A percentile compares a stretch with the other conserved stretches of the same genome.
phyloP scores from a whole-genome alignment of 768 basidiomycete genomes.

The Mycena venus region DNA sequence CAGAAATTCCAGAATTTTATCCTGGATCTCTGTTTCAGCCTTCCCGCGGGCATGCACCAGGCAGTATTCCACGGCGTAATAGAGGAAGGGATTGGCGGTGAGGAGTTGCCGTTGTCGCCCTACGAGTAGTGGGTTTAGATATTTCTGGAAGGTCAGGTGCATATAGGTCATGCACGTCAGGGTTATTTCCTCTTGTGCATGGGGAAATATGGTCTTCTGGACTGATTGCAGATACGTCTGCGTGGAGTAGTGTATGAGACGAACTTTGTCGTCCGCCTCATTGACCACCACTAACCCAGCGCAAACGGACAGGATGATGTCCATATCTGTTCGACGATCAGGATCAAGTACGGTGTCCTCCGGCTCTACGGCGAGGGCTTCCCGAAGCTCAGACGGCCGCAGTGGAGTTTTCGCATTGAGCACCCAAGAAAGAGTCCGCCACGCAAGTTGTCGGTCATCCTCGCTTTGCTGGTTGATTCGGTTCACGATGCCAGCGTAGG shows the following conservation, averaged over 20 bases:
- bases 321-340: not conserved
- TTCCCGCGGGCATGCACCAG: not conserved
- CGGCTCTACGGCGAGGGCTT: not conserved
- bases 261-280: no score
- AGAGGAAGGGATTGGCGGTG: not conserved
- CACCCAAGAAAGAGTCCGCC: no score
- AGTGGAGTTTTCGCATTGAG: no score
- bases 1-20: not conserved
- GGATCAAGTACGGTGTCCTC: not conserved
- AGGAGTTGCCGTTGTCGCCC: not conserved
- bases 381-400: not conserved
- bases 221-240: not conserved
- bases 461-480: no score
- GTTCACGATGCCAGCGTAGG: no score
- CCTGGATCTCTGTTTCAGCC: not conserved
- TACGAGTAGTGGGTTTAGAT: not conserved
- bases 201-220: not conserved
- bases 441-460: no score
- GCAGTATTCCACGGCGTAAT: not conserved
- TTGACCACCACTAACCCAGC: no score
- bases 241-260: not conserved
- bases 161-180: not conserved
- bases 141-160: not conserved
- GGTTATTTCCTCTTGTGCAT: not conserved
- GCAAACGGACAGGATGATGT: no score